Base-by-base conservation (phyloP, 176 grass and related monocot species). In the Typha latifolia region DNA sequence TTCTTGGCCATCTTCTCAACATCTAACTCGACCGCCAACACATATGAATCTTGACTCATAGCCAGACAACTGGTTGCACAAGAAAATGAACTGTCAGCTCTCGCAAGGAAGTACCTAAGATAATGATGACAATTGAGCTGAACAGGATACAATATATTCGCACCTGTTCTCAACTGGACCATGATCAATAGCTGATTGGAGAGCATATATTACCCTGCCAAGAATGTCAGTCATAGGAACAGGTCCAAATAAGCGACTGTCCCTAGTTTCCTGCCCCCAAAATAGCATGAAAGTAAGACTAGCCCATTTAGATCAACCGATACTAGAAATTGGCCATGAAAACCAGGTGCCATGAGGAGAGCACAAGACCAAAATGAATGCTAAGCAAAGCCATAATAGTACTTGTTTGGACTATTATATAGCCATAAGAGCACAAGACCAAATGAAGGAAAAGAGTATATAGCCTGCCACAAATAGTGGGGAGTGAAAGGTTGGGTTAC, bases 221-320 rank as follows among this genome's bases (percentile, higher is more conserved):
- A 91, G 61, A 69, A 99, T 90, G 76, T 92, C 34, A 47, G 83
- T 87, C 89, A 99, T 82, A 21, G 85, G 86, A 31, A 99, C 83
- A 49, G 94, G 89, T 71, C 94, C 94, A 80, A 99, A 99, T 55
- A 99, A 66, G 48, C 94, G 85, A 73, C 94, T 93, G 57, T 99
- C 94, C 67, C 81, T 89, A 34, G 89, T 89, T 90, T 97, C 94
- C 94, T 96, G 84, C 51, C n/a, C 70, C 23, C 27, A 77, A 76
- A 79, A 29, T 2, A 49, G 62, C 16, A 76, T 12, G 26, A 26
- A 26, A 26, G 24, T 26, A 26, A 26, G 24, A 37, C 34, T 37
- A 37, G 34, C 19, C 15, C 16, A 20, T 21, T 57, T 20, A 57
- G 52, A 57, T 57, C 7, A 9, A 18, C 8, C 3, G 19, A 18